Evolutionary conservation across 306 rosid genomes (phyloP).

Genomic region (Casuarina glauca): DNA sequence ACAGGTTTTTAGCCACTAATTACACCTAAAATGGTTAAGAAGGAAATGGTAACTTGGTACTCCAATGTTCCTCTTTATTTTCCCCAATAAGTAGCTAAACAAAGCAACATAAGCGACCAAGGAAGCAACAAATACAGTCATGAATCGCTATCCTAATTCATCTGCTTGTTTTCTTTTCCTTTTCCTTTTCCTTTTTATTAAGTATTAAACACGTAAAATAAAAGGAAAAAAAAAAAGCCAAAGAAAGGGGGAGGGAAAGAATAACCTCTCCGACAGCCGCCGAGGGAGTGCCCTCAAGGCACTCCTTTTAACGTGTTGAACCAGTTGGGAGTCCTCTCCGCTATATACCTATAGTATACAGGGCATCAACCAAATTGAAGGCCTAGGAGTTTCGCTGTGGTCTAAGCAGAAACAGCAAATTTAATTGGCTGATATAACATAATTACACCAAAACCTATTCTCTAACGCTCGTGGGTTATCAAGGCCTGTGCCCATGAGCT

Average conservation of each 20-base stretch:
- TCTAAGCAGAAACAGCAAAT: neutral
- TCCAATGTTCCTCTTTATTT: neutral
- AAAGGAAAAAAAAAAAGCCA: neutral
- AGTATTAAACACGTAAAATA: too few relatives aligned
- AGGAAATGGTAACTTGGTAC: neutral
- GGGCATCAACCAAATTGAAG: neutral
- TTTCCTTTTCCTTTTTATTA: neutral
- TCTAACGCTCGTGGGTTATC: too few relatives aligned
- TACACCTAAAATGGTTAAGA: neutral
- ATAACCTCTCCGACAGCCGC: constrained; percentile 92
- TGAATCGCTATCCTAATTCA: neutral
- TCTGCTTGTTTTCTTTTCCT: neutral
- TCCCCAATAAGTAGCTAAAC: neutral
- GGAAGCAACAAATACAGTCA: neutral
- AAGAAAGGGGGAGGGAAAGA: neutral
- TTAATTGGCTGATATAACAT: neutral
- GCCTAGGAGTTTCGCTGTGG: neutral
- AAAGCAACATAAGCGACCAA: neutral
- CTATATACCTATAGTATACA: constrained; percentile 55
- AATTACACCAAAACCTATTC: neutral
- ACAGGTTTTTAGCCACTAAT: neutral
- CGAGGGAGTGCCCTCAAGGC: constrained; percentile 63
- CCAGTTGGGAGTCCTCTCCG: constrained; percentile 68
- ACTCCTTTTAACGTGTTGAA: constrained; percentile 52
- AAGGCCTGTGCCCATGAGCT: too few relatives aligned